Evolutionary conservation across 106 monocot genomes (phyloP), one percentile per base, ranked within the genome.

Genomic region (Vanilla planifolia): DNA sequence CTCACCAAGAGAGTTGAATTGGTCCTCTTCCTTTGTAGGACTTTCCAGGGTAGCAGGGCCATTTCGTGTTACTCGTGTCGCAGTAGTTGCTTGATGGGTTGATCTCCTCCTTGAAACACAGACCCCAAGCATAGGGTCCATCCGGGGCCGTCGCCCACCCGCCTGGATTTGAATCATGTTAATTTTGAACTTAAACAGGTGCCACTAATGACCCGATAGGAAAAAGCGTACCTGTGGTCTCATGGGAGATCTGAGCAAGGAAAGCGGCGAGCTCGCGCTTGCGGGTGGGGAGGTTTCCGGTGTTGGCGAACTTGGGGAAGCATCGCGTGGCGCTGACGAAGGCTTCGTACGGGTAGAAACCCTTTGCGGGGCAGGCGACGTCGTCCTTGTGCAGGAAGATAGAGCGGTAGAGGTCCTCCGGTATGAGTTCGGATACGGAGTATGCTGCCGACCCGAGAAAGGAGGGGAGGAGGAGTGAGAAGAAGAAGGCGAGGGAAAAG

Each of bases 251-350:
- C 44, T 94, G 94, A 3, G 70, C 89, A 0, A 90, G 61, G 63
- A 95, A 95, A n/a, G 95, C 95, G 0, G 95, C 95, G 22, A 90
- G 45, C 51, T 95, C 95, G 0, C 95, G 80, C 86, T 75, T 89
- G 35, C 83, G 71, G 0, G 78, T 84, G 23, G 28, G 59, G 10
- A 59, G 2, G 62, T 59, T 39, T 6, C 86, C 95, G 2, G 59
- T 59, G 48, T 5, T 59, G 9, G 75, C 95, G 14, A 92, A 92
- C 19, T 21, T 6, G 7, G 83, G 83, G 67, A 86, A 92, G 7
- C 27, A 8, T 0, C 8, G 14, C 6, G 80, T 37, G 4, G 91
- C 82, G 7, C 46, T 5, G 29, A 73, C 16, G 66, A 92, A 83
- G 43, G 83, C 66, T 21, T 71, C 62, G 62, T 92, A 83, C 14